Evolutionary conservation across 768 basidiomycete species (phyloP).

Genomic region (Tricholoma terreum): DNA sequence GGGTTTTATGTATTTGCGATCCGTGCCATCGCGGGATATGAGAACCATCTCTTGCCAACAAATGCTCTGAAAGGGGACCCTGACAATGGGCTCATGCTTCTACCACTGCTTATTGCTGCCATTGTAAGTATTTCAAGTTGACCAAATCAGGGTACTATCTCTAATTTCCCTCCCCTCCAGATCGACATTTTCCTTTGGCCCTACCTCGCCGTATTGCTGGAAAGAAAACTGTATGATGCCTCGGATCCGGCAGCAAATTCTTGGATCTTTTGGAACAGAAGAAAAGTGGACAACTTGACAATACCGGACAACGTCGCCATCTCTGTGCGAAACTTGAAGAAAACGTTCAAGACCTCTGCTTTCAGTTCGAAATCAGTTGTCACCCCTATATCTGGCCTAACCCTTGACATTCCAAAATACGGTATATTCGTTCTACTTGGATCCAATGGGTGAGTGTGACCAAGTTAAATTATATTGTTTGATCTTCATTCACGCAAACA

Average conservation of each 20-base stretch:
- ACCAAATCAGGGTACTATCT: not conserved
- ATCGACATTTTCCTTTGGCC: slow-evolving; percentile 77
- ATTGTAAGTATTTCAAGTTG: slow-evolving; percentile 42
- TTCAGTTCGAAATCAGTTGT: slow-evolving; percentile 49
- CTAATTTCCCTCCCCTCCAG: slow-evolving; percentile 29
- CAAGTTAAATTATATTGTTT: not conserved
- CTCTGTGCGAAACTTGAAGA: slow-evolving; percentile 57
- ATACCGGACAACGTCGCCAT: slow-evolving; percentile 49
- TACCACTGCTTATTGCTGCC: slow-evolving; percentile 61
- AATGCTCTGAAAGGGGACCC: slow-evolving; percentile 59
- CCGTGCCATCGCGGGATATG: slow-evolving; percentile 65
- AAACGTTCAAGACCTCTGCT: slow-evolving; percentile 51
- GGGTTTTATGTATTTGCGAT: slow-evolving; percentile 73
- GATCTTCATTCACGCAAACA: slow-evolving; percentile 23
- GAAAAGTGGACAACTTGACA: slow-evolving; percentile 4
- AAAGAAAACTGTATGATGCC: slow-evolving; percentile 61
- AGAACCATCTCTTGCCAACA: slow-evolving; percentile 54
- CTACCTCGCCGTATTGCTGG: slow-evolving; percentile 55
- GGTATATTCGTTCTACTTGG: slow-evolving; percentile 80
- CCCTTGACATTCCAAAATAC: slow-evolving; percentile 62
- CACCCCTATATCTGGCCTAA: slow-evolving; percentile 63
- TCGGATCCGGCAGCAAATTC: slow-evolving; percentile 31
- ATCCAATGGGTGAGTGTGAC: slow-evolving; percentile 57
- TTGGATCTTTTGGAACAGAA: slow-evolving; percentile 35
- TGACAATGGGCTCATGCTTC: slow-evolving; percentile 48